phyloP scores from a whole-genome alignment of 176 grass and related monocot species.

The Zoysia pacifica region DNA sequence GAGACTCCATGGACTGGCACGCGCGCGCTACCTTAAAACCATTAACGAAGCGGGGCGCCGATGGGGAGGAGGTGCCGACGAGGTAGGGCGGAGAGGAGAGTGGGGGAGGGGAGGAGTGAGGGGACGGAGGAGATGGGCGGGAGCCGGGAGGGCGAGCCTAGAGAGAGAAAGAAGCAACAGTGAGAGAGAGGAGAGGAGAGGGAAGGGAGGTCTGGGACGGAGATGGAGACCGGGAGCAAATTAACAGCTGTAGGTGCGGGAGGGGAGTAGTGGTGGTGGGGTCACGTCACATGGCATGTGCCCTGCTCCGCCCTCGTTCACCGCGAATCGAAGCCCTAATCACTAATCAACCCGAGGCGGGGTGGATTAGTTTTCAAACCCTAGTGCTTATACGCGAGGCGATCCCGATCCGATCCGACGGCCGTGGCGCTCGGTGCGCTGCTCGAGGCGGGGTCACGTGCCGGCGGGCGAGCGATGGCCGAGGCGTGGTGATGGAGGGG shows the following conservation, averaged over 20 bases:
- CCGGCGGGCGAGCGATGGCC: background rate
- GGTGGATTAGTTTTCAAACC: slow-evolving; percentile 32
- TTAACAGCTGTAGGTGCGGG: slow-evolving; percentile 52
- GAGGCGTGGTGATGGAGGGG: background rate
- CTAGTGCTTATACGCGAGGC: slow-evolving; percentile 39
- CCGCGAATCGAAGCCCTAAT: slow-evolving; percentile 39
- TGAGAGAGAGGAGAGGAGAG: slow-evolving; percentile 14
- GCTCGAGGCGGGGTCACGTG: slow-evolving; percentile 74
- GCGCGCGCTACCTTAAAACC: slow-evolving; percentile 36
- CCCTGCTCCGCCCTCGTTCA: slow-evolving; percentile 22
- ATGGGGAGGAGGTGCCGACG: slow-evolving; percentile 18
- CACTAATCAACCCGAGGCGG: slow-evolving; percentile 1
- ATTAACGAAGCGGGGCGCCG: slow-evolving; percentile 38
- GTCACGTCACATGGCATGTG: slow-evolving; percentile 82
- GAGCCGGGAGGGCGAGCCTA: slow-evolving; percentile 7
- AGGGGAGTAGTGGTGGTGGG: slow-evolving; percentile 54
- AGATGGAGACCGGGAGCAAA: slow-evolving; percentile 28
- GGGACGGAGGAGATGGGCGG: background rate
- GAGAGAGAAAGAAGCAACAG: slow-evolving; percentile 4
- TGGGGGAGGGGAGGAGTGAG: background rate
- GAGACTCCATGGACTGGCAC: slow-evolving; percentile 38
- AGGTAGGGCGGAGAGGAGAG: background rate
- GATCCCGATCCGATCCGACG: slow-evolving; percentile 46
- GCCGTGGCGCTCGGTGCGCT: slow-evolving; percentile 34
- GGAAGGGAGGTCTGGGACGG: background rate